These are phyloP conservation scores for Fusarium phyllophilum DNA, from an alignment of 2,329 filamentous ascomycete genomes.

Conservation along the genomic window DNA sequence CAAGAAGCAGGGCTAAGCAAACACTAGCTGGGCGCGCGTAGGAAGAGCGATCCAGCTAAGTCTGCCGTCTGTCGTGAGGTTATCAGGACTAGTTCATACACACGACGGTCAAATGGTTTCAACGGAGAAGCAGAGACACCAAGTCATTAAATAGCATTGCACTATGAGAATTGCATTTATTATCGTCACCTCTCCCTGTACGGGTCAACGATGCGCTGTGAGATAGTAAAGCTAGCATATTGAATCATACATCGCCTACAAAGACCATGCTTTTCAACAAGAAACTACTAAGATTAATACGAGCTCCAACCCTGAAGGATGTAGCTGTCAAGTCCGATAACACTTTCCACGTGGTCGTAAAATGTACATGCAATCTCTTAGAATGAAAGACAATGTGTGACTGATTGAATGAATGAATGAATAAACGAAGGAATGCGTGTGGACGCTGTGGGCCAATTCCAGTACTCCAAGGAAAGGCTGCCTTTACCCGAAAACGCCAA, in stretches of 20 bases:
- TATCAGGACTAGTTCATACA: not conserved
- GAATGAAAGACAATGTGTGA: conserved; percentile 24
- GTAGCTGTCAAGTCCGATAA: conserved; percentile 10
- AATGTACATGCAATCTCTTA: conserved; percentile 21
- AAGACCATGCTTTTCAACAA: conserved; percentile 20
- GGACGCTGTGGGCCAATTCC: conserved; percentile 33
- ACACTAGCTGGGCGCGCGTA: not conserved
- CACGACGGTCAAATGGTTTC: not conserved
- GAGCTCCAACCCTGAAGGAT: not conserved
- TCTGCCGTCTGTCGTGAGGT: not conserved
- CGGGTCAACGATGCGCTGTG: not conserved
- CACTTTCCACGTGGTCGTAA: conserved; percentile 1
- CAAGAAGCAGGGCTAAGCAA: not conserved
- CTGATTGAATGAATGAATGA: not conserved
- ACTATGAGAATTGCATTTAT: not conserved
- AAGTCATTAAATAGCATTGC: conserved; percentile 7
- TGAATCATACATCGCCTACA: not conserved
- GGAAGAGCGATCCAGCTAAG: not conserved
- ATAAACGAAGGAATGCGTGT: conserved; percentile 28
- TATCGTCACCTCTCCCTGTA: not conserved
- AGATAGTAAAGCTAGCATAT: conserved; percentile 1
- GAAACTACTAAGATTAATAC: conserved; percentile 4
- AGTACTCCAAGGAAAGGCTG: conserved; percentile 23
- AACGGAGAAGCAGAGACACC: not conserved
- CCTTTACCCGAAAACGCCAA: conserved; percentile 33